These are phyloP conservation scores for Hypoxylon sp. DNA, from an alignment of 2,329 filamentous ascomycete genomes.

Conservation along the genomic window DNA sequence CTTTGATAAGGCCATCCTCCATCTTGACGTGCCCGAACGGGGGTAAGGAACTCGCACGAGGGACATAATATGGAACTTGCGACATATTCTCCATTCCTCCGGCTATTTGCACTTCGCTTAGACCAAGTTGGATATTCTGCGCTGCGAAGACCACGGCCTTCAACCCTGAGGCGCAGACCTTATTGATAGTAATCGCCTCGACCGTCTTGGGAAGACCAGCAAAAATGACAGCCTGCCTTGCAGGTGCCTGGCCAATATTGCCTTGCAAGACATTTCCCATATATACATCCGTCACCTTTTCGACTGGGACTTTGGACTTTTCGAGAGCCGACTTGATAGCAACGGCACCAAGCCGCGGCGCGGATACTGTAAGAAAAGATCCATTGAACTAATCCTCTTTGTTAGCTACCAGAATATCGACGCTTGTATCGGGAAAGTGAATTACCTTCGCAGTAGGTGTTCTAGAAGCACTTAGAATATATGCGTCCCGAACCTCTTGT, in stretches of 20 bases:
- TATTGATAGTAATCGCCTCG: slow-evolving; percentile 95
- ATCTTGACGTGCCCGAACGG: slow-evolving; percentile 89
- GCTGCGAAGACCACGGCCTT: slow-evolving; percentile 93
- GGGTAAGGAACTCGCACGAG: slow-evolving; percentile 83
- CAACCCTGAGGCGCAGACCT: slow-evolving; percentile 95
- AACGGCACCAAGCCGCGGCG: slow-evolving; percentile 87
- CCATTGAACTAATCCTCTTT: slow-evolving; percentile 87
- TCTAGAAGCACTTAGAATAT: slow-evolving; percentile 90
- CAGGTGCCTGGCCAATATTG: slow-evolving; percentile 87
- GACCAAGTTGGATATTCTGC: slow-evolving; percentile 92
- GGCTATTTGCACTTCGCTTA: slow-evolving; percentile 88
- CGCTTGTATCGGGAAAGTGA: slow-evolving; percentile 8
- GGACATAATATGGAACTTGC: slow-evolving; percentile 89
- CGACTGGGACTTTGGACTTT: slow-evolving; percentile 84
- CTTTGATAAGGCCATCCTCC: slow-evolving; percentile 93
- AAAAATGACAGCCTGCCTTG: slow-evolving; percentile 90
- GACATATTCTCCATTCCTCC: slow-evolving; percentile 99
- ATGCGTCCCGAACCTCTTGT: slow-evolving; percentile 87
- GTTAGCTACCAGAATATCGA: slow-evolving; percentile 19
- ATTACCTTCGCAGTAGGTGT: slow-evolving; percentile 89
- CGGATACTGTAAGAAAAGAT: slow-evolving; percentile 83
- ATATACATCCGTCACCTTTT: slow-evolving; percentile 91
- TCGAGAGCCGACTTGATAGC: slow-evolving; percentile 92
- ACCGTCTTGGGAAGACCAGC: slow-evolving; percentile 84
- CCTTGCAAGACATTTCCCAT: slow-evolving; percentile 96